These are phyloP conservation scores for Discostella stelligeroides DNA, from an alignment of 108 stramenopile species.

Conservation along the genomic window DNA sequence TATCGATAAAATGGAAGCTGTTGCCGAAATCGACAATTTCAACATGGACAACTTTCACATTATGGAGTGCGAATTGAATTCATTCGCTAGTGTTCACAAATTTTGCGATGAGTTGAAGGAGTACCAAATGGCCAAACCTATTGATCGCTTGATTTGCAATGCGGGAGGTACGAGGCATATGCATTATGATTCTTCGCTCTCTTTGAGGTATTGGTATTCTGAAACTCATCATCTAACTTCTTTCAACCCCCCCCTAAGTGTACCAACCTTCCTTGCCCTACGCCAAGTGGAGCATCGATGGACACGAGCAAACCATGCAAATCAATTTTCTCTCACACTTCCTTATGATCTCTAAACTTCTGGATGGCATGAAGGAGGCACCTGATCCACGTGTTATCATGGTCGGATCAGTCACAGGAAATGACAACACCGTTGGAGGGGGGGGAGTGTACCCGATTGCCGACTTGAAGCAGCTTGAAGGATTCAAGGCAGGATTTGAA, in stretches of 20 bases:
- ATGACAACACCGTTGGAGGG: constrained; percentile 91
- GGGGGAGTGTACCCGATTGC: constrained; percentile 93
- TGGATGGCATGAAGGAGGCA: constrained; percentile 71
- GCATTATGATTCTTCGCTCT: not conserved
- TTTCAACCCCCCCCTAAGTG: constrained; percentile 26
- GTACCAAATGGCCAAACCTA: constrained; percentile 72
- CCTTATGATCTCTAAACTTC: constrained; percentile 72
- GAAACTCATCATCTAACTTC: not conserved
- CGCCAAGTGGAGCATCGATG: constrained; percentile 88
- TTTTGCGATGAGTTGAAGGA: constrained; percentile 78
- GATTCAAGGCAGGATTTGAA: constrained; percentile 81
- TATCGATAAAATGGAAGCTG: constrained; percentile 86
- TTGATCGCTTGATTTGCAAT: constrained; percentile 90
- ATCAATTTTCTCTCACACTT: constrained; percentile 90
- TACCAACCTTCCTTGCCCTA: constrained; percentile 85
- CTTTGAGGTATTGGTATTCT: not conserved
- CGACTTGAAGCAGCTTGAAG: constrained; percentile 85
- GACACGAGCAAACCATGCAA: constrained; percentile 92
- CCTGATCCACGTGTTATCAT: constrained; percentile 77
- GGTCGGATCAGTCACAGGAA: constrained; percentile 91
- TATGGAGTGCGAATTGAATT: constrained; percentile 87
- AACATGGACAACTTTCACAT: constrained; percentile 80
- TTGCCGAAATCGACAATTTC: constrained; percentile 84
- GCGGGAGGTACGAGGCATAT: constrained; percentile 49
- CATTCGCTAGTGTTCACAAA: constrained; percentile 81